These are phyloP conservation scores for Euryodendron excelsum DNA, from an alignment of 148 eudicot genomes.

Conservation along the genomic window DNA sequence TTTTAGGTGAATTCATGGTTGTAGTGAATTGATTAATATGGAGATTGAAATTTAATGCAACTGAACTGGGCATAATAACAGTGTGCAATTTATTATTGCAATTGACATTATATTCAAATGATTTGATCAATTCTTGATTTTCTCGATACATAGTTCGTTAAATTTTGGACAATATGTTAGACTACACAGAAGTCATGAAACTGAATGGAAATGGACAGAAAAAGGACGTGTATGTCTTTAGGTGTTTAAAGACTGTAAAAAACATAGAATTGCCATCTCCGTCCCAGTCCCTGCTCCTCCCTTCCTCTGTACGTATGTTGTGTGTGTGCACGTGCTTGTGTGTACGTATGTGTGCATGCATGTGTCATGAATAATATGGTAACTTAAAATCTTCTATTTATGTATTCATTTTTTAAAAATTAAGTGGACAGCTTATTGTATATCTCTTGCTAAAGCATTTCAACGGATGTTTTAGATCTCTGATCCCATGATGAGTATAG, in stretches of 20 bases:
- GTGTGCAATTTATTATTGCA: neutral
- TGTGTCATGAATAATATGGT: neutral
- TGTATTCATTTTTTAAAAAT: neutral
- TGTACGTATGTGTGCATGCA: too few species aligned
- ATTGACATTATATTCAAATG: neutral
- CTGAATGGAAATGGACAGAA: neutral
- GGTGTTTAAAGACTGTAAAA: neutral
- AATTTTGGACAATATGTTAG: too few species aligned
- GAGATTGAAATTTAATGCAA: neutral
- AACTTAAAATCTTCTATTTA: neutral
- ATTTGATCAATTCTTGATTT: neutral
- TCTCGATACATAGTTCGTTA: neutral
- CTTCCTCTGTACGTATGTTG: neutral
- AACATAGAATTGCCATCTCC: too few species aligned
- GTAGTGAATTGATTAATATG: neutral
- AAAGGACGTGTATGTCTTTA: neutral
- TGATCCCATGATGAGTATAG: neutral
- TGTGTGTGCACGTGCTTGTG: neutral
- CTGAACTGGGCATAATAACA: neutral
- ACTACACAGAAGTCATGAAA: too few species aligned
- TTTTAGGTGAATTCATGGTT: neutral
- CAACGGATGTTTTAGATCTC: neutral
- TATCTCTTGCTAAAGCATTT: neutral
- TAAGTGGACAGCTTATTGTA: neutral
- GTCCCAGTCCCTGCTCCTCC: too few species aligned